A percentile compares a stretch with the other conserved stretches of the same genome.
phyloP scores from a whole-genome alignment of 352 stramenopile genomes.

The Pythium angustatum region DNA sequence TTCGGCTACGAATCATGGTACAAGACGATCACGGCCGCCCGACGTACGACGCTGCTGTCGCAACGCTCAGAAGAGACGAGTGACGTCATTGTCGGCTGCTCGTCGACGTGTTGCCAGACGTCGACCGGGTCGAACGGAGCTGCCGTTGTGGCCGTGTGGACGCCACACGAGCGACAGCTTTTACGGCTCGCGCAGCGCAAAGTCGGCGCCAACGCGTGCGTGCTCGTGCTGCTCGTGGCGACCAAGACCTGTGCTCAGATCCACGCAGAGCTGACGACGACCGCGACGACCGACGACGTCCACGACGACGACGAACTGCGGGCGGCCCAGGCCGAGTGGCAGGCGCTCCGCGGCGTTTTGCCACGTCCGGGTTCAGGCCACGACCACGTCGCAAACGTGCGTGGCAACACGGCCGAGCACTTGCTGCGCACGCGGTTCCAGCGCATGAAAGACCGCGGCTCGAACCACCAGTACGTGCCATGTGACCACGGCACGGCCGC shows the following conservation, averaged over 20 bases:
- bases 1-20: conserved; percentile 54
- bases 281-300: background rate
- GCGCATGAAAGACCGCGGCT: conserved; percentile 78
- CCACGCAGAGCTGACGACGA: conserved; percentile 15
- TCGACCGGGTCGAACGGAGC: background rate
- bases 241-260: conserved; percentile 53
- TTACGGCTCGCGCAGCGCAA: conserved; percentile 43
- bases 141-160: conserved; percentile 29
- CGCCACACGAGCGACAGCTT: conserved; percentile 41
- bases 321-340: conserved; percentile 12
- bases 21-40: conserved; percentile 39
- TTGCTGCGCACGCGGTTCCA: conserved; percentile 67
- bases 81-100: conserved; percentile 8
- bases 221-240: conserved; percentile 37
- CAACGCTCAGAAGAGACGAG: background rate
- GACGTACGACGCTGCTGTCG: conserved; percentile 11
- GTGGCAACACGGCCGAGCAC: conserved; percentile 70
- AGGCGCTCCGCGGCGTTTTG: conserved; percentile 1
- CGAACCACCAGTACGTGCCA: conserved; percentile 73
- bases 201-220: conserved; percentile 45
- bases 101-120: conserved; percentile 9
- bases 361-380: background rate
- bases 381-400: conserved; percentile 31
- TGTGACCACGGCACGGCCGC: conserved; percentile 51
- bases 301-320: conserved; percentile 9